Evolutionary conservation across 108 stramenopile genomes (phyloP).

Genomic region (Schizochytrium sp.): DNA sequence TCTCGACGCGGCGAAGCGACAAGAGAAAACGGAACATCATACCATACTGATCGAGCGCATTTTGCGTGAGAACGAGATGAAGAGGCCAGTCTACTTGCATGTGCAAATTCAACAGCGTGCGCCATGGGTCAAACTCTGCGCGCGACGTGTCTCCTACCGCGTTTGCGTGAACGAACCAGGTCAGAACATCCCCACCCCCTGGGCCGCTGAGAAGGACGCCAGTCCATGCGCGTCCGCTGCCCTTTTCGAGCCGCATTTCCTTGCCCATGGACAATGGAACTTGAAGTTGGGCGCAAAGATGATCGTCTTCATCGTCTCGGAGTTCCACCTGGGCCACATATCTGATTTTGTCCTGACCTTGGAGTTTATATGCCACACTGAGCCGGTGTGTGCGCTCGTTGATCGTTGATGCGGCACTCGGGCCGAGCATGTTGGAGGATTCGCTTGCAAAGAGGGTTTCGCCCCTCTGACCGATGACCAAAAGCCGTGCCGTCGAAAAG

Average conservation of each 20-base stretch:
- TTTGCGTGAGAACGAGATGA: background rate
- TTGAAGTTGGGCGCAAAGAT: background rate
- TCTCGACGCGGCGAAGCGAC: background rate
- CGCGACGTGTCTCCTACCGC: background rate
- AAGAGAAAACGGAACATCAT: background rate
- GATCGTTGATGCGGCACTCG: background rate
- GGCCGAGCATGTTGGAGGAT: background rate
- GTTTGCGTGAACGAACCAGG: background rate
- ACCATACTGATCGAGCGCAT: background rate
- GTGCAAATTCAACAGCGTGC: background rate
- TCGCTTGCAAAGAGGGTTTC: conserved; percentile 1
- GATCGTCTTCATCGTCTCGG: background rate
- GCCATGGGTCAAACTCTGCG: conserved; percentile 5
- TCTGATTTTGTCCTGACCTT: background rate
- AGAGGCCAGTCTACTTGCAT: conserved; percentile 13
- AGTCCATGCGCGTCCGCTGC: background rate
- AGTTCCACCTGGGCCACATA: background rate
- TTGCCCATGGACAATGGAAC: background rate
- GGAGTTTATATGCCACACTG: background rate
- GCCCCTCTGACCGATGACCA: background rate
- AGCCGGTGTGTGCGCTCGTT: background rate
- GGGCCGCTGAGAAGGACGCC: background rate
- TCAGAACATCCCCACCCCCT: background rate
- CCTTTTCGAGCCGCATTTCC: background rate
- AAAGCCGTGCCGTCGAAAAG: background rate